Base-by-base conservation (phyloP, 345 rosid species). In the Turnera subulata region DNA sequence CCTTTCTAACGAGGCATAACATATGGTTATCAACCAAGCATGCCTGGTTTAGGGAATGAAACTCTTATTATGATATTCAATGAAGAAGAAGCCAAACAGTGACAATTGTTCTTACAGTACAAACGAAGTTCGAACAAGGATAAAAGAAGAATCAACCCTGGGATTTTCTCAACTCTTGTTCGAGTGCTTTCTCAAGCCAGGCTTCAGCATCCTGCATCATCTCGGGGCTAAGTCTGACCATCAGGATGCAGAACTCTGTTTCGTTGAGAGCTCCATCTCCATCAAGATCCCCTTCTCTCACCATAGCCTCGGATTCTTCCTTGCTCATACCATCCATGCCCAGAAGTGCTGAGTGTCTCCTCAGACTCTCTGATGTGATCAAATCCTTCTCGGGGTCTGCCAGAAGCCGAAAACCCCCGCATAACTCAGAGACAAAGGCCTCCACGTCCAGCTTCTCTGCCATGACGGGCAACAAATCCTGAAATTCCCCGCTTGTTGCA, bases 221-320 rank as follows among this genome's bases (percentile, higher is more conserved):
- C 39, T 73, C 89, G 3, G 96, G 96, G 65, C 98, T 89, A 38
- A 91, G 86, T 70, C 93, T 77, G 10, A 91, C 87, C 98, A 89
- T 89, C 21, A 92, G 81, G 56, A 88, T 76, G 50, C 98, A 91
- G 49, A 91, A 91, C 26, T 91, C 95, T 0, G 78, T 84, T 67
- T 85, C 77, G 59, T 78, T 80, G 26, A 91, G 94, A 1, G 80
- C 83, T 10, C 94, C 96, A 43, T 91, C 98, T 0, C 95, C 85
- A 2, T 91, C 84, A 0, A 86, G 80, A 56, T 88, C 96, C 6
- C 98, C 95, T 79, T 88, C 98, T 66, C 66, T 71, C 4, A 88
- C 85, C 98, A 86, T 91, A 1, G 58, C 96, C 62, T 72, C 68
- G 0, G 96, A 74, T 1, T 88, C 95, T 25, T 86, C 91, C 39